phyloP scores from a whole-genome alignment of 345 rosid species.

The Leavenworthia alabamica region DNA sequence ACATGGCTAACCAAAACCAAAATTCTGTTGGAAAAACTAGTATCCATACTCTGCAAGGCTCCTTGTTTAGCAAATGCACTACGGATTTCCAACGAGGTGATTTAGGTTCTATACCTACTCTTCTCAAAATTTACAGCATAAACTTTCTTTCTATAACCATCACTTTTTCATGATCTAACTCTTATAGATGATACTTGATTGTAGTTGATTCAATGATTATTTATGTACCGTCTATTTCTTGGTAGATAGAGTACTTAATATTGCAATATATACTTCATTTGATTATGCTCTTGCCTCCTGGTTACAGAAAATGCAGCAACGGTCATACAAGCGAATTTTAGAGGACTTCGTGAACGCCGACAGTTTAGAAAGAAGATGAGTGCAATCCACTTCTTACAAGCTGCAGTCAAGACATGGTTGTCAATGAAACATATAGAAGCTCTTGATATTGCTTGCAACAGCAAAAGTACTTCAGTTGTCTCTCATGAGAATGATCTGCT shows the following conservation, averaged over 20 bases:
- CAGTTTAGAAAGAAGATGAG: constrained; percentile 43
- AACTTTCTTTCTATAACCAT: background rate
- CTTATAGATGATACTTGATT: background rate
- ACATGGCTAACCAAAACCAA: constrained; percentile 58
- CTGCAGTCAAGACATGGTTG: constrained; percentile 49
- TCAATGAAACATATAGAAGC: constrained; percentile 36
- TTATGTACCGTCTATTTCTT: background rate
- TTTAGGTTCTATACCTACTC: background rate
- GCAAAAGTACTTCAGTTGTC: background rate
- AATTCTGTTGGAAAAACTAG: constrained; percentile 33
- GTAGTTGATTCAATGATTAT: background rate
- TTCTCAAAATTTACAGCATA: constrained; percentile 5
- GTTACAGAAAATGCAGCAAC: constrained; percentile 54
- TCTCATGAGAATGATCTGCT: background rate
- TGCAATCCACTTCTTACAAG: constrained; percentile 48
- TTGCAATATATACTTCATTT: constrained; percentile 6
- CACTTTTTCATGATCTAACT: background rate
- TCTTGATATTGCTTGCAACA: background rate
- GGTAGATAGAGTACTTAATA: background rate
- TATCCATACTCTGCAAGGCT: constrained; percentile 27
- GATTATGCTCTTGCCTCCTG: constrained; percentile 9
- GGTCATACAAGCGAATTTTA: constrained; percentile 56
- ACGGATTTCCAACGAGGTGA: constrained; percentile 43
- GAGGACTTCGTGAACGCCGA: constrained; percentile 38
- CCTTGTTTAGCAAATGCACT: constrained; percentile 26